Conservation (phyloP, 2,329 filamentous ascomycete genomes). For the Phialemonium atrogriseum region DNA sequence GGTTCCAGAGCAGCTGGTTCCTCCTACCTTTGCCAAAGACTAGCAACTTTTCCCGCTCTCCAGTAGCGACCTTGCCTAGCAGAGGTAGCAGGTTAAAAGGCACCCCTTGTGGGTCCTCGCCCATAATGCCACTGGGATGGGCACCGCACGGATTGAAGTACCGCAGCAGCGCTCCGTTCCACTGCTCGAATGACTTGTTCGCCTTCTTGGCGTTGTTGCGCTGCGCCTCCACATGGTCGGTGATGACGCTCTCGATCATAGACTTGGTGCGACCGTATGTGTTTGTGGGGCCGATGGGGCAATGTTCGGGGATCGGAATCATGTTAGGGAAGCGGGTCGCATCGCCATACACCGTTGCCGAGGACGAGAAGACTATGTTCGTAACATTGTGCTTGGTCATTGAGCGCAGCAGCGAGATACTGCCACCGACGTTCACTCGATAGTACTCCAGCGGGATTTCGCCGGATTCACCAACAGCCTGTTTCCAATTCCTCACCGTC, state of each 20-base stretch:
- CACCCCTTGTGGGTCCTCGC: constrained; percentile 91
- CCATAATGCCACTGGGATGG: constrained; percentile 94
- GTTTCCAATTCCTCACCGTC: constrained; percentile 1
- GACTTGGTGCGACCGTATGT: constrained; percentile 96
- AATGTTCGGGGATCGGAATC: constrained; percentile 97
- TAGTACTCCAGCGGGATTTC: constrained; percentile 97
- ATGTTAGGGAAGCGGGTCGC: constrained; percentile 93
- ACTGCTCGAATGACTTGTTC: constrained; percentile 68
- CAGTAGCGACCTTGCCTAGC: constrained; percentile 90
- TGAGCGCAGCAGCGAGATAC: constrained; percentile 73
- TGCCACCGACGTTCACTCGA: constrained; percentile 90
- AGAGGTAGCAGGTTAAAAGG: constrained; percentile 94
- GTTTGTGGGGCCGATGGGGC: constrained; percentile 93
- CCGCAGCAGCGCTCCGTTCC: constrained; percentile 86
- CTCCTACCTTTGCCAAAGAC: constrained; percentile 84
- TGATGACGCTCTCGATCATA: constrained; percentile 85
- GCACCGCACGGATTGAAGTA: constrained; percentile 98
- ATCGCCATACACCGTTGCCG: constrained; percentile 96
- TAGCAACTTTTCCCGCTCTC: constrained; percentile 85
- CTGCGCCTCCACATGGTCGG: constrained; percentile 81
- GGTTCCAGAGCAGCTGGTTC: too few relatives aligned
- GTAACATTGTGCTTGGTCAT: constrained; percentile 87
- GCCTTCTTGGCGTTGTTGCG: constrained; percentile 74
- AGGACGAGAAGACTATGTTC: constrained; percentile 98
- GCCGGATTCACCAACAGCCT: constrained; percentile 93